Percentiles rank a stretch among this genome's conserved stretches.
Evolutionary conservation across 176 grass and related monocot genomes (phyloP).

Genomic region (Puya raimondii): DNA sequence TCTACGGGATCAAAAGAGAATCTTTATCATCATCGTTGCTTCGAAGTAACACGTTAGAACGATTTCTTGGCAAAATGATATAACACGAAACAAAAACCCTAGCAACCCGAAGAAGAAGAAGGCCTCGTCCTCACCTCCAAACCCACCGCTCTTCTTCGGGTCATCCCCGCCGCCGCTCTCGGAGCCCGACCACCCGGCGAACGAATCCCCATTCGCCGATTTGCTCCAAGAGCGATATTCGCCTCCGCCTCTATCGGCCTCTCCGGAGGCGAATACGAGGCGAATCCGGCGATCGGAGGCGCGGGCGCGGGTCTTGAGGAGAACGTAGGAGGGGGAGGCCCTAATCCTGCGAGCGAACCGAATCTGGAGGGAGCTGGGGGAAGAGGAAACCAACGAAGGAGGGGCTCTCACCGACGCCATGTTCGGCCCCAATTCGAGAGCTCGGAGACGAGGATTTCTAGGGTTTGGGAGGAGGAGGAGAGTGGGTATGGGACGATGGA

Average conservation of each 20-base stretch:
- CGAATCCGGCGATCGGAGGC: slow-evolving; percentile 11
- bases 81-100: too few species aligned
- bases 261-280: background rate
- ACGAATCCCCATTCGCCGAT: slow-evolving; percentile 23
- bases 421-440: background rate
- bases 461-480: background rate
- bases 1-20: too few species aligned
- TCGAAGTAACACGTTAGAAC: too few species aligned
- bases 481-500: background rate
- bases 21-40: too few species aligned
- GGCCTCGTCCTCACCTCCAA: background rate
- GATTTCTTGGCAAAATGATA: too few species aligned
- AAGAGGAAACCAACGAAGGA: background rate
- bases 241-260: slow-evolving; percentile 2
- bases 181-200: slow-evolving; percentile 59
- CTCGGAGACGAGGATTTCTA: background rate
- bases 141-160: slow-evolving; percentile 1
- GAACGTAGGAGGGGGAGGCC: background rate
- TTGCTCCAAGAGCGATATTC: background rate
- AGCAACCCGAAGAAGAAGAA: background rate
- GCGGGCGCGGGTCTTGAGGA: background rate
- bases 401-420: background rate
- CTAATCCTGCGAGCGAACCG: slow-evolving; percentile 17
- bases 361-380: slow-evolving; percentile 35
- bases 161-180: slow-evolving; percentile 20